Evolutionary conservation across 306 rosid species (phyloP), one percentile per base, ranked within the genome.

Genomic region (Begonia peltatifolia): DNA sequence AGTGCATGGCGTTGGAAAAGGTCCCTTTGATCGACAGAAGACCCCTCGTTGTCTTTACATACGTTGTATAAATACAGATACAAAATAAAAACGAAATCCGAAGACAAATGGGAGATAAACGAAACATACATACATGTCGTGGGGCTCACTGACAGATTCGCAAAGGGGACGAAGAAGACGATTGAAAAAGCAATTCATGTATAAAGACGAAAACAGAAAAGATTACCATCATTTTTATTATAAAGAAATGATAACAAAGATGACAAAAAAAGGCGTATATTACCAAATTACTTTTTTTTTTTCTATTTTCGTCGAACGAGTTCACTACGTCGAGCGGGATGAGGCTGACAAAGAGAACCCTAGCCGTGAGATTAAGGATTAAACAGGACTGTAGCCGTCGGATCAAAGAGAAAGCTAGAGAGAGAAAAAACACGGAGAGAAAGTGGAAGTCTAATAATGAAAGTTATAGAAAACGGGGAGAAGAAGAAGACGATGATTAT

Each of bases 331-430:
- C 66, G 57, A 60, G 77, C 74, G 59, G 67, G 70, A 65, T 74
- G 57, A 46, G 23, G 77, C 84, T 66, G 81, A 71, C 42, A 74
- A 71, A 68, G 77, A 52, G 63, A 30, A 63, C 64, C 75, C 72
- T 74, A 51, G 77, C 64, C 84, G 94, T 79, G 75, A 82, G 84
- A 79, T 71, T 74, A 68, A 65, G 56, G 74, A 70, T 72, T 64
- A 73, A 73, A 70, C 38, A 66, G 74, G 84, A 90, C 76, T 76
- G 71, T 48, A 63, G 77, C 80, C 97, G 94, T 80, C 64, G 76
- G 85, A 88, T 82, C 75, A 78, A 74, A 35, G 68, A 15, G 51
- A 53, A 30, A 14, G 20, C n/a, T 23, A 8, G 35, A 57, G 22
- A 54, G 20, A 55, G 49, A 73, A n/a, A 60, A 46, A 57, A 30